These are phyloP conservation scores for Penicillium paradoxum DNA, from an alignment of 495 filamentous ascomycete genomes.

Conservation along the genomic window DNA sequence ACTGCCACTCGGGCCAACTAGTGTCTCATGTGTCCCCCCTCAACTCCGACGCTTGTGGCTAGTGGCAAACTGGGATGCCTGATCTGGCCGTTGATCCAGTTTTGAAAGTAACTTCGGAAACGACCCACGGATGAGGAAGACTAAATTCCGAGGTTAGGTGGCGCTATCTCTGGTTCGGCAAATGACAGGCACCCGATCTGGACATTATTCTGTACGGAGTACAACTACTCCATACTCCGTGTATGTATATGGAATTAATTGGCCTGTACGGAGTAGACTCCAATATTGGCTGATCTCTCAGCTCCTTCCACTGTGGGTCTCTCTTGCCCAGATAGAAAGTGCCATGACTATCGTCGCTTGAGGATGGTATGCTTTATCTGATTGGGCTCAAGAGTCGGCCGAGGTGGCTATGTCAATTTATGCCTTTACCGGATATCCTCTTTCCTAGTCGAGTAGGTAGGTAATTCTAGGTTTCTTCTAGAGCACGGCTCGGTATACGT, in stretches of 20 bases:
- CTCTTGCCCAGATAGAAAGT: neutral
- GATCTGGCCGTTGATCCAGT: no score
- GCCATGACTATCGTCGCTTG: slow-evolving; percentile 1
- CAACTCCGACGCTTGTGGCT: neutral
- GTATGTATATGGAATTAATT: no score
- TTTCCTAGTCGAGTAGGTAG: slow-evolving; percentile 1
- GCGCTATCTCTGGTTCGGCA: neutral
- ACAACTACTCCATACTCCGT: no score
- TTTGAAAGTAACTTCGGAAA: no score
- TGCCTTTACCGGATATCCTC: neutral
- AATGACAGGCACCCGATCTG: neutral
- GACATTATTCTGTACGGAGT: no score
- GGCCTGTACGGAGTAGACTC: no score
- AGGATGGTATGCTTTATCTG: neutral
- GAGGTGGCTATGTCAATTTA: neutral
- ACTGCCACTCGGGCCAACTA: slow-evolving; percentile 4
- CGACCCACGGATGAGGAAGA: no score
- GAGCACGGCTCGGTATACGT: no score
- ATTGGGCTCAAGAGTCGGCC: neutral
- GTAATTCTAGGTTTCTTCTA: neutral
- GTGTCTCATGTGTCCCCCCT: neutral
- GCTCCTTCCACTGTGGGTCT: slow-evolving; percentile 5
- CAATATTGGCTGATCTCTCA: neutral
- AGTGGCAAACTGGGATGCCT: slow-evolving; percentile 13
- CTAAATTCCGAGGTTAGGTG: neutral